Base-by-base conservation (phyloP, 2,329 filamentous ascomycete genomes). In the Ascomycota sp. region DNA sequence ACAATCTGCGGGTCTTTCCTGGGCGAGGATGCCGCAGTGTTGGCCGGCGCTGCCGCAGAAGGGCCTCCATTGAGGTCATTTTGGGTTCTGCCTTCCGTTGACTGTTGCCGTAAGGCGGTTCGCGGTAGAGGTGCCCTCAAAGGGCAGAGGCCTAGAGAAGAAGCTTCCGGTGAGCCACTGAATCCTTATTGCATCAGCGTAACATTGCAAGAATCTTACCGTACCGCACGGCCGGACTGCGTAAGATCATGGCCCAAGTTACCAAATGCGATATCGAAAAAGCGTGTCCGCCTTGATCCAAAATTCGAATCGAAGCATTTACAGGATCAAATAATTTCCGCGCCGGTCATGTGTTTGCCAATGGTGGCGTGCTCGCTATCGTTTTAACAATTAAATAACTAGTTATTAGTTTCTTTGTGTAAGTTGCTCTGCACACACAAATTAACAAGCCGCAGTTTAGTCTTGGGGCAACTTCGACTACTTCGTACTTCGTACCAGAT, bases 151-250 rank as follows among this genome's bases (percentile, higher is more conserved):
- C 65, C 68, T 73, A 31, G 24, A 21, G 16, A 26, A 31, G 26
- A 16, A 26, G 0, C 4, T 4, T 25, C 7, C 9, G 6, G 8
- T 28, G 33, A 34, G 25, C 31, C 27, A 32, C 30, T 44, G n/a
- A 43, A 37, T 6, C 33, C 2, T n/a, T n/a, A n/a, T n/a, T n/a
- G n/a, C n/a, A n/a, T n/a, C n/a, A n/a, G n/a, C n/a, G n/a, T n/a
- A n/a, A n/a, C n/a, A n/a, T 31, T 29, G 28, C 10, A 29, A 21
- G n/a, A 31, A 5, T 9, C 4, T 6, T 21, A 70, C 68, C 60
- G 50, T 68, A 57, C 62, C 65, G 65, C 50, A 61, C 52, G 35
- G 56, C 56, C 41, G 58, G 52, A 47, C 59, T 68, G 56, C 66
- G 61, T 42, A 67, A 44, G 46, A 70, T 68, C 68, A 72, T 72